Evolutionary conservation across 176 grass and related monocot species (phyloP), one percentile per base, ranked within the genome.

Genomic region (Rhipidocladum racemiflorum): DNA sequence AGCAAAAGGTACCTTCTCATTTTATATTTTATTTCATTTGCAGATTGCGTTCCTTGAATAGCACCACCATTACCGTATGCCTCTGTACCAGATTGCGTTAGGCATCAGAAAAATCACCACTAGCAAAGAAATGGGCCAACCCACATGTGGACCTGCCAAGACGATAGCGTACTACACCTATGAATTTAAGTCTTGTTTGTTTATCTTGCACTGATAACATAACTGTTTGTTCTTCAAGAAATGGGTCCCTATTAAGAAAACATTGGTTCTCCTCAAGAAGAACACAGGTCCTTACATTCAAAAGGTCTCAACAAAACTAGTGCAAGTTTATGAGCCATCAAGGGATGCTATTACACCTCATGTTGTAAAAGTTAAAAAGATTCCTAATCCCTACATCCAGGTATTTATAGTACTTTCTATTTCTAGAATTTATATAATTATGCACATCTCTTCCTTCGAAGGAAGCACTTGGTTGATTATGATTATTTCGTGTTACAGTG

Each of bases 111-210:
- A 99, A 99, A 85, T 95, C 91, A 77, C 79, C 56, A 44, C 87
- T 90, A 23, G 89, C 87, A 85, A 92, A 93, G 74, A 91, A 93
- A 93, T 93, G 91, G 91, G 72, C 80, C 54, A 87, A 93, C 57
- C 97, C 97, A 39, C 93, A 99, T 72, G 27, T 99, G 14, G 89
- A 96, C 90, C 80, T 38, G 89, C 76, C 15, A 93, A 96, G 76
- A 78, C 53, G 80, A 93, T 99, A 90, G 5, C 53, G 1, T 34
- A 53, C 27, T 44, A 32, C 70, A 28, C 36, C 48, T 56, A 42
- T 64, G n/a, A 57, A 82, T 82, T 67, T 44, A 51, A 15, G 61
- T 44, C 43, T 32, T 69, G 23, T 85, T 72, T 36, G 39, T 76
- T 81, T 69, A 50, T 75, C 68, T 81, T 86, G 21, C 16, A 46